Evolutionary conservation across 441 rosid genomes (phyloP), one percentile per base, ranked within the genome.

Genomic region (Pelargonium cotyledonis): DNA sequence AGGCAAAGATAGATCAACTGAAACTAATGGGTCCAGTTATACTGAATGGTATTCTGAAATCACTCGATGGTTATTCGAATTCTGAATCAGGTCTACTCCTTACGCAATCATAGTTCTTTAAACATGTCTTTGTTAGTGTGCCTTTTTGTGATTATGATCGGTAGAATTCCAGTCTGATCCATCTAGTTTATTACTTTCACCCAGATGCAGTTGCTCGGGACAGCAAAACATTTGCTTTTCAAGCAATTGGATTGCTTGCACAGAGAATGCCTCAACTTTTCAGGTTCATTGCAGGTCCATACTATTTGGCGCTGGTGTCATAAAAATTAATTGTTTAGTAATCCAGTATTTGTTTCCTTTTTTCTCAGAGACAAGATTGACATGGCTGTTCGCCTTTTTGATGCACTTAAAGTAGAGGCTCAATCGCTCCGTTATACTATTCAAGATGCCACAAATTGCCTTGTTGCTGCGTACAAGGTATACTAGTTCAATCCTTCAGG

Each of bases 21-120:
- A 88, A 88, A 82, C 86, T 91, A 68, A 91, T 95, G 96, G 99
- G 97, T 53, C 99, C 97, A 68, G 83, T 95, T 66, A 88, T 95
- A 76, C 77, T 95, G 76, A 88, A 65, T 80, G 95, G 87, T 63
- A 87, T 91, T 79, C 73, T 89, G 83, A 95, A 88, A 85, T 83
- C 93, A 81, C 97, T 95, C 72, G 97, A 95, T 82, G 79, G 89
- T 75, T 86, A 77, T 79, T 84, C 90, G 62, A 75, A 68, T 70
- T 84, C 87, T 77, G 94, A 87, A 69, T 77, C 97, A 89, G 97
- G 99, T 94, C 29, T 49, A 41, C 62, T 21, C 55, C 53, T 38
- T 65, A 46, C 53, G 66, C 65, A 66, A 57, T 31, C 44, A 31
- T 47, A 62, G 16, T 70, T 26, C 41, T 63, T 67, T 72, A 9